Evolutionary conservation across 2,329 filamentous ascomycete genomes (phyloP).

Genomic region (Paraconiothyrium sp.): DNA sequence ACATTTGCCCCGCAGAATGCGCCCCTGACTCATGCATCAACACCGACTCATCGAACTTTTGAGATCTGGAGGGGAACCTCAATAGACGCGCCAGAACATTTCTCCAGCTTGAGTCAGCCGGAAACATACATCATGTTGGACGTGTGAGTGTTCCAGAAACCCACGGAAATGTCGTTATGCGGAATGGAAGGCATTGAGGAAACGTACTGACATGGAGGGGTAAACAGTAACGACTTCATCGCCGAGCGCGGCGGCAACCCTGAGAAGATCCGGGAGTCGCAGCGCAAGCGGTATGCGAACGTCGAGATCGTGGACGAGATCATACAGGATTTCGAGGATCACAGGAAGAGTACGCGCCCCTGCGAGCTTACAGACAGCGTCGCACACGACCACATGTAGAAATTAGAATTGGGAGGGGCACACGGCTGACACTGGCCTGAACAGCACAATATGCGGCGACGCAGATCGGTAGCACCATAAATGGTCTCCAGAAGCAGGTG

Average conservation of each 20-base stretch:
- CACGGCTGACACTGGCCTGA: slow-evolving; percentile 8
- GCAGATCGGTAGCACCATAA: slow-evolving; percentile 85
- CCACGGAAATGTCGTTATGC: not conserved
- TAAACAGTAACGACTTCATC: slow-evolving; percentile 61
- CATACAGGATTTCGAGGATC: slow-evolving; percentile 85
- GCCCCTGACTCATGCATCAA: slow-evolving; percentile 39
- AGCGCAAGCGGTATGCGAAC: slow-evolving; percentile 80
- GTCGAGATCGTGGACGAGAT: slow-evolving; percentile 91
- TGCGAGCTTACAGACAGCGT: not conserved
- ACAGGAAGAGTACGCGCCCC: slow-evolving; percentile 70
- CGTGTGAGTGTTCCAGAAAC: slow-evolving; percentile 33
- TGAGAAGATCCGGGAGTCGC: slow-evolving; percentile 89
- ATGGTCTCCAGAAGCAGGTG: slow-evolving; percentile 89
- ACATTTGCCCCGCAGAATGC: slow-evolving; percentile 29
- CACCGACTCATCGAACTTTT: slow-evolving; percentile 21
- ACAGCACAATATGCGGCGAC: slow-evolving; percentile 78
- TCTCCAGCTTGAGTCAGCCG: slow-evolving; percentile 9
- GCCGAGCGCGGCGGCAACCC: slow-evolving; percentile 89
- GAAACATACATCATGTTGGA: slow-evolving; percentile 41
- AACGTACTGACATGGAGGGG: slow-evolving; percentile 29
- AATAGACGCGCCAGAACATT: not conserved
- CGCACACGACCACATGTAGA: slow-evolving; percentile 13
- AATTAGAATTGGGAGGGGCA: not conserved
- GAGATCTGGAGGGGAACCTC: slow-evolving; percentile 4
- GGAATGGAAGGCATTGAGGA: not conserved